Evolutionary conservation across 164 flowering plant genomes (phyloP).

Genomic region (Piper betle): DNA sequence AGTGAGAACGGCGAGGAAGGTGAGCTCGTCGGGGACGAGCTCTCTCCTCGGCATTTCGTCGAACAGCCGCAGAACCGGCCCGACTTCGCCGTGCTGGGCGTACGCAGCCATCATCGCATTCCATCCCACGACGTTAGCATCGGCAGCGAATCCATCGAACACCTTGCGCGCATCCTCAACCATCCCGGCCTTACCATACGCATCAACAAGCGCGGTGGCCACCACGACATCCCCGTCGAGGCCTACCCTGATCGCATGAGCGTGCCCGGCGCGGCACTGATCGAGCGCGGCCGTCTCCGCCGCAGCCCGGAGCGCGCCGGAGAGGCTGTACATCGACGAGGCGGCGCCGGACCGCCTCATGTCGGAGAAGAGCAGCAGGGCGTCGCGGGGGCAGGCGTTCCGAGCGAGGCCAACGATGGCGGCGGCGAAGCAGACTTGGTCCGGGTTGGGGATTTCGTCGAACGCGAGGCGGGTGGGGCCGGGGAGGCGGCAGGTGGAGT

Average conservation of each 20-base stretch:
- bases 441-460: slow-evolving; percentile 41
- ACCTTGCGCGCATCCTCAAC: slow-evolving; percentile 37
- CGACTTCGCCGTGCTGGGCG: slow-evolving; percentile 57
- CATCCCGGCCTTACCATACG: slow-evolving; percentile 60
- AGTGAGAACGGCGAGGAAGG: slow-evolving; percentile 44
- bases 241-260: slow-evolving; percentile 43
- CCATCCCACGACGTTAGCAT: slow-evolving; percentile 38
- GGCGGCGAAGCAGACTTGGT: slow-evolving; percentile 45
- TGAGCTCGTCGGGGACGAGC: slow-evolving; percentile 41
- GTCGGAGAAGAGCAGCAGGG: slow-evolving; percentile 28
- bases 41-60: slow-evolving; percentile 23
- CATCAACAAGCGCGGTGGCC: slow-evolving; percentile 46
- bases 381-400: slow-evolving; percentile 26
- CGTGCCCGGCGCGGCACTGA: slow-evolving; percentile 47
- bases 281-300: slow-evolving; percentile 47
- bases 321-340: slow-evolving; percentile 36
- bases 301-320: slow-evolving; percentile 43
- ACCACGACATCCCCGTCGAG: slow-evolving; percentile 33
- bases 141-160: slow-evolving; percentile 29
- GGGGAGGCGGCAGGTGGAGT: slow-evolving; percentile 23
- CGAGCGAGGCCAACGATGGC: slow-evolving; percentile 48
- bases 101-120: slow-evolving; percentile 57
- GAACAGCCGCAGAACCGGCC: slow-evolving; percentile 29
- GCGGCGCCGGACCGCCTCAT: slow-evolving; percentile 27
- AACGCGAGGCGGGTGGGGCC: slow-evolving; percentile 34